Base-by-base conservation (phyloP, 2,329 filamentous ascomycete species). In the Reticulascus tulasneorum region DNA sequence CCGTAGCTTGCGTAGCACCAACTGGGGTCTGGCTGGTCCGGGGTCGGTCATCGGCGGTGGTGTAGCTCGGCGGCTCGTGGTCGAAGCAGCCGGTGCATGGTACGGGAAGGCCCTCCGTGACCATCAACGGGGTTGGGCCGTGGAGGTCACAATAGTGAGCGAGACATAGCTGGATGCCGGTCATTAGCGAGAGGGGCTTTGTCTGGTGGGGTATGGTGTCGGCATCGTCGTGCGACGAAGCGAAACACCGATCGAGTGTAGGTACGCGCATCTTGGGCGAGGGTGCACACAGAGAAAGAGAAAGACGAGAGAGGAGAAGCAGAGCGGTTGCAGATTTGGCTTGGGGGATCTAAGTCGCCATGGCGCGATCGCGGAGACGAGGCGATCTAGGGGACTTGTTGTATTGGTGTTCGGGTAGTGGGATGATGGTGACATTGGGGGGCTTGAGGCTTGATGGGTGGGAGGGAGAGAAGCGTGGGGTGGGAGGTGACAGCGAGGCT, bases 131-230 rank as follows among this genome's bases (percentile, higher is more conserved):
- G 29, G 79, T 84, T 31, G 80, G 80, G 44, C 80, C 80, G 61
- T 84, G 80, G 45, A 77, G 69, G 57, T 84, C 80, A 68, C 80
- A 84, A 55, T 83, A 84, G 57, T 84, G 79, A 51, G 80, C 80
- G 50, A 84, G 69, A 56, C 78, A 82, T 54, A 84, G 64, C 79
- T 84, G 73, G 40, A 77, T 29, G 28, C 40, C 39, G 19, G 47
- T 45, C 33, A 45, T 46, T 46, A 46, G 41, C 33, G 39, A 40
- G 35, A 33, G 31, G 13, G 37, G 26, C 9, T 36, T 36, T 10
- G 41, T 28, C 17, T 37, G 28, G 36, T 40, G 43, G 24, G 30
- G 34, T 40, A 44, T 44, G 9, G 24, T 35, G 24, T 29, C 33
- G 19, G 20, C 13, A 12, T 33, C 17, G 22, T 29, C 24, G 34